A percentile compares a stretch with the other conserved stretches of the same genome.
phyloP scores from a whole-genome alignment of 768 basidiomycete genomes.

The Erythrobasidium yunnanense region DNA sequence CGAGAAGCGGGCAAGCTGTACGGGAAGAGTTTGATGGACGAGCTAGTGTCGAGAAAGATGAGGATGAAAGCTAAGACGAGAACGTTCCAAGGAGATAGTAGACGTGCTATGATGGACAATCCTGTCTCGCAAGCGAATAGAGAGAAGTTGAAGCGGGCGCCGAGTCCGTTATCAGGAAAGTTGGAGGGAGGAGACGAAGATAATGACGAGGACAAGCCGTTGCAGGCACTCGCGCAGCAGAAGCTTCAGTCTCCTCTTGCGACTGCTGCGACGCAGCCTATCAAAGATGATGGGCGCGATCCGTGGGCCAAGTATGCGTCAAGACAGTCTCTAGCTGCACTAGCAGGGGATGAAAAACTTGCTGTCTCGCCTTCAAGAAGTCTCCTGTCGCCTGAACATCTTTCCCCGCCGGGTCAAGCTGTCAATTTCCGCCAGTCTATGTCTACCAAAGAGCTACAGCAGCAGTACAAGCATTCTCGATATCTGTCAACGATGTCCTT shows the following conservation, averaged over 20 bases:
- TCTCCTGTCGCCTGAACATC: background rate
- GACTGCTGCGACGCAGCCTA: background rate
- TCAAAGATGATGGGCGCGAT: background rate
- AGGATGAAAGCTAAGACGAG: conserved; percentile 7
- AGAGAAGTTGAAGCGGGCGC: background rate
- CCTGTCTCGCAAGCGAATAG: too few relatives aligned
- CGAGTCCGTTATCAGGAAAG: background rate
- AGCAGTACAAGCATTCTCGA: background rate
- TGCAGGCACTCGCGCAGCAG: background rate
- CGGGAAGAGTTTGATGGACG: conserved; percentile 20
- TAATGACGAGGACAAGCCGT: conserved; percentile 7
- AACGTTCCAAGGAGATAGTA: conserved; percentile 18
- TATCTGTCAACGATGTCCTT: background rate
- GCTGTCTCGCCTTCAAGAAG: background rate
- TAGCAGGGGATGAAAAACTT: background rate
- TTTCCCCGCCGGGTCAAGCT: background rate
- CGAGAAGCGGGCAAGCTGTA: conserved; percentile 22
- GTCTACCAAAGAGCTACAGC: conserved; percentile 13
- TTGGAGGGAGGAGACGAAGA: background rate
- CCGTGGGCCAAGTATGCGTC: conserved; percentile 18
- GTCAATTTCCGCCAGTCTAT: background rate
- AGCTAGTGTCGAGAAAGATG: background rate
- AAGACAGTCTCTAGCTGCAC: background rate
- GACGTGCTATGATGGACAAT: conserved; percentile 21
- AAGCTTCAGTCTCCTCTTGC: background rate